Evolutionary conservation across 768 basidiomycete species (phyloP).

Genomic region (Phlebiopsis flavidoalba): DNA sequence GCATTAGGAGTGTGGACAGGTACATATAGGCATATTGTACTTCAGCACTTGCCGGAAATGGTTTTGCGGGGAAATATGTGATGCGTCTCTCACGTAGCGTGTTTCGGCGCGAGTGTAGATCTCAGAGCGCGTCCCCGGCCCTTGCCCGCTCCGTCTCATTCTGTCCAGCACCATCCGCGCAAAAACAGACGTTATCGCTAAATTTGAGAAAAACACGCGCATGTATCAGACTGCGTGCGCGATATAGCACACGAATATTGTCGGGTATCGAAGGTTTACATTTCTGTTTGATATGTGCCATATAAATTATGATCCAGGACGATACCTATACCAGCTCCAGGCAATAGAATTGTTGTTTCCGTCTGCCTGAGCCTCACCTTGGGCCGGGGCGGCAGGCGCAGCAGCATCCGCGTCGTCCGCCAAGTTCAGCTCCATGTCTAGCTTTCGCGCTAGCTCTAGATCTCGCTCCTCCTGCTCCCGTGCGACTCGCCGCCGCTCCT

Average conservation of each 20-base stretch:
- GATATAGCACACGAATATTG: not conserved
- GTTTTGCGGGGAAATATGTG: too few relatives aligned
- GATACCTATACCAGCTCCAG: conserved; percentile 7
- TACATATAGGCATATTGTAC: too few relatives aligned
- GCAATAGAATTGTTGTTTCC: conserved; percentile 1
- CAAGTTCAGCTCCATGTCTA: conserved; percentile 51
- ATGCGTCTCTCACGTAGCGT: too few relatives aligned
- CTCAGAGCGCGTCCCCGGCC: too few relatives aligned
- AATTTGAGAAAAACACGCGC: too few relatives aligned
- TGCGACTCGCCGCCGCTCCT: conserved; percentile 40
- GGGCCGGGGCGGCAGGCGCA: not conserved
- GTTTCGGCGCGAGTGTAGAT: too few relatives aligned
- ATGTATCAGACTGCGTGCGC: too few relatives aligned
- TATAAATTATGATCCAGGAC: not conserved
- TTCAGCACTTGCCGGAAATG: too few relatives aligned
- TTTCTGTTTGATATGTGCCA: not conserved
- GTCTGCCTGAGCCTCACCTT: not conserved
- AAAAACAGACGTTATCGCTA: too few relatives aligned
- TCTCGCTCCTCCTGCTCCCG: conserved; percentile 33
- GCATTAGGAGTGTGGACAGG: too few relatives aligned
- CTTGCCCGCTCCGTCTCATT: too few relatives aligned
- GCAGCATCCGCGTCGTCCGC: conserved; percentile 7
- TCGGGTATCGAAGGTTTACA: not conserved
- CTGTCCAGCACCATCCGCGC: too few relatives aligned
- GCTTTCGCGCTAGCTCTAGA: conserved; percentile 43